Conservation (phyloP, 441 rosid genomes). For the Adansonia grandidieri region DNA sequence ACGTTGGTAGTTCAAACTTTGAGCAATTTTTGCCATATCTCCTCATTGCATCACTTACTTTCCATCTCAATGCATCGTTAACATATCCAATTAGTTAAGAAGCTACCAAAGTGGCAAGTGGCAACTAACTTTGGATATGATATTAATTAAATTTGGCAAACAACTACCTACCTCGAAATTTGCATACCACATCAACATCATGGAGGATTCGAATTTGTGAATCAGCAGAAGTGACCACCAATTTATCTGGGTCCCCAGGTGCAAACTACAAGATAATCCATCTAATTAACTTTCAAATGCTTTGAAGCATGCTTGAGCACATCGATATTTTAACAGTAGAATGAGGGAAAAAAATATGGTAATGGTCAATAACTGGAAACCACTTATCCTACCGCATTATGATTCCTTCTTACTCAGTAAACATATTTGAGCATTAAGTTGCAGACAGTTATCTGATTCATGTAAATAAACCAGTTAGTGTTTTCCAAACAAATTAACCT, state of each 20-base stretch:
- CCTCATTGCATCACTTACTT: neutral
- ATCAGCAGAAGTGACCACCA: constrained; percentile 54
- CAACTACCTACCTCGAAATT: constrained; percentile 39
- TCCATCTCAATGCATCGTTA: neutral
- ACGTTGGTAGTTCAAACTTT: neutral
- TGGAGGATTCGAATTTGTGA: constrained; percentile 43
- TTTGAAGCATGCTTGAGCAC: neutral
- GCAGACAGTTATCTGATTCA: constrained; percentile 44
- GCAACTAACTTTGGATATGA: neutral
- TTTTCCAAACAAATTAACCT: constrained; percentile 33
- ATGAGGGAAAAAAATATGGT: neutral
- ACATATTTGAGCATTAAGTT: constrained; percentile 37
- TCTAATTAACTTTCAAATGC: neutral
- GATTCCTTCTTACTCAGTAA: constrained; percentile 48
- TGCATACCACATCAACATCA: constrained; percentile 40
- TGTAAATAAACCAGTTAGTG: constrained; percentile 35
- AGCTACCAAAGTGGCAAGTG: neutral
- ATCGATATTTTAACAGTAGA: neutral
- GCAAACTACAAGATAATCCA: constrained; percentile 38
- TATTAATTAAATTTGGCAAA: constrained; percentile 15
- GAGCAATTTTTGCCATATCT: neutral
- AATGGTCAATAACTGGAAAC: constrained; percentile 46
- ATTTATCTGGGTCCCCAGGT: constrained; percentile 44
- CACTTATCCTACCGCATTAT: constrained; percentile 44
- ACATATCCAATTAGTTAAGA: neutral